Evolutionary conservation across 2,329 filamentous ascomycete genomes (phyloP), one percentile per base, ranked within the genome.

Genomic region (Calonectria pauciramosa): DNA sequence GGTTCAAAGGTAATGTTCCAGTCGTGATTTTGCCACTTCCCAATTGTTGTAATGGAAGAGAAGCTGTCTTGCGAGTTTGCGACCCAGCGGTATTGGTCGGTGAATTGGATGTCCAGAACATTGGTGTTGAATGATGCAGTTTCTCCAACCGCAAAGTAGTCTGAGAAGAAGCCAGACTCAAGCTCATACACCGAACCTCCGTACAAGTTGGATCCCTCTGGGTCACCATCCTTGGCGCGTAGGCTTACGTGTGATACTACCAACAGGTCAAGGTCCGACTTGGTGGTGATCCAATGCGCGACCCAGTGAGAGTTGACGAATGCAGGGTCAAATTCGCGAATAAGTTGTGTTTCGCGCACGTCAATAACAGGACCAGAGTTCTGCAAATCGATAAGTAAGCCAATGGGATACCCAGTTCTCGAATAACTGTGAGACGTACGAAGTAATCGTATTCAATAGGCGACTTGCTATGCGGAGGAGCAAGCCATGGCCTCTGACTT

Each of bases 1-100:
- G 56, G 56, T n/a, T 60, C 56, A 60, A 60, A 60, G 23, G 56
- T 60, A 26, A 60, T 9, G 16, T 60, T 60, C 56, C 56, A 60
- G 23, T 34, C 56, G 6, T 60, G 56, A 11, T 26, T 60, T 8
- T 60, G 5, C 56, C 56, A 60, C n/a, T 41, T 60, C 13, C 56
- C 56, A 2, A 6, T 18, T 6, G 56, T 60, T 28, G 56, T 60
- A 4, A 60, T 60, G n/a, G 56, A 60, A 18, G 56, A 60, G 14
- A 60, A 4, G n/a, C 56, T 60, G 23, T 60, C 56, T 18, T 14
- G 32, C 3, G 56, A 41, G 16, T 60, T 60, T 26, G 56, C 56
- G 3, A 36, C 30, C 56, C 56, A 60, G n/a, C 56, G 56, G 7
- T 60, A 60, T 60, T 60, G 56, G 34, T 60, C 56, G 23, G 56